Base-by-base conservation (phyloP, 257 asterid genomes). In the Knoxia roxburghii region DNA sequence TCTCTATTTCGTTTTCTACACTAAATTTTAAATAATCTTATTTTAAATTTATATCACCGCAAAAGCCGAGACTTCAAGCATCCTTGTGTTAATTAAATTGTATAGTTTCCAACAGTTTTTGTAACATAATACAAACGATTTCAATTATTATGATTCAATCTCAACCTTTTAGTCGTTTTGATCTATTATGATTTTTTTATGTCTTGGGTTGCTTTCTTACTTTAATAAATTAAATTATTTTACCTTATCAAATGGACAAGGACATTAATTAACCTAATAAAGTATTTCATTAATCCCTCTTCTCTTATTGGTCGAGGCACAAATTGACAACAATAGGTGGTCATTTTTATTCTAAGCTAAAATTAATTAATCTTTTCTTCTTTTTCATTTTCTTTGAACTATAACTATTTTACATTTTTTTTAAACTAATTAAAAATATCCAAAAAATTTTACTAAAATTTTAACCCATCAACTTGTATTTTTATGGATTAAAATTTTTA, bases 281-380 rank as follows among this genome's bases (percentile, higher is more conserved):
- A 56, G 4, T 30, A 37, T 37, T 43, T 3, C 48, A 10, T 6
- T 4, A 17, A 58, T 18, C 40, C 45, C 7, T 58, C 46, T 58
- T 58, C 32, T 32, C 46, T 21, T 58, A 58, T 58, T 58, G 64
- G 46, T 59, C 64, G 46, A 59, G 45, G 64, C 64, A 59, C 62
- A 56, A 0, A 33, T 58, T 30, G 40, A 7, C 23, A 33, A 33
- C 37, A 48, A 2, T 48, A n/a, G n/a, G 1, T 48, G 7, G 21
- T 48, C 8, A 17, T 17, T 48, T 48, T 43, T 48, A 1, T 13
- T 48, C 53, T 48, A n/a, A n/a, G 17, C 53, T 46, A 48, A 48
- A 20, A 1, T 43, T 39, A 14, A 48, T 48, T 20, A 20, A 17
- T 24, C 53, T 48, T 43, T 11, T 48, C 53, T 48, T 7, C 8